Percentiles rank a stretch among this genome's conserved stretches.
Conservation (phyloP, 2,329 filamentous ascomycete species). For the Ophiostoma sp. region DNA sequence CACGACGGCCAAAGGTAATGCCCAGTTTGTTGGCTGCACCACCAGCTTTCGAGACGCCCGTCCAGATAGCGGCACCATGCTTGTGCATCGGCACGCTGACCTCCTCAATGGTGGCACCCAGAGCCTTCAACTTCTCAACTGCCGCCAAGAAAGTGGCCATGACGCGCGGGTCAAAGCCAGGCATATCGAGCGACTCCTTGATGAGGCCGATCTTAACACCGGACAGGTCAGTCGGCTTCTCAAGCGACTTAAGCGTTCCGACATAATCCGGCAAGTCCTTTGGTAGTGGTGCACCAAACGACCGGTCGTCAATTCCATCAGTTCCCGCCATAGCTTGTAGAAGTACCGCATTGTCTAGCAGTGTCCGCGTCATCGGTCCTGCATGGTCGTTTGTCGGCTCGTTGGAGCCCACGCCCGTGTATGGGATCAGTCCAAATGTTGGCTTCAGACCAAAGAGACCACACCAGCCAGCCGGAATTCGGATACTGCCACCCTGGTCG, state of each 20-base stretch:
- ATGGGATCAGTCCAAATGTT: slow-evolving; percentile 39
- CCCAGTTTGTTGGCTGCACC: slow-evolving; percentile 30
- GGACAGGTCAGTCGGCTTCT: slow-evolving; percentile 27
- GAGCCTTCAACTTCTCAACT: slow-evolving; percentile 32
- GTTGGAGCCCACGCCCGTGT: slow-evolving; percentile 37
- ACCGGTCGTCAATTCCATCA: slow-evolving; percentile 39
- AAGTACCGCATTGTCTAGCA: slow-evolving; percentile 36
- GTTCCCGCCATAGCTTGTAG: slow-evolving; percentile 38
- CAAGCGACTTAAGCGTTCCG: slow-evolving; percentile 23
- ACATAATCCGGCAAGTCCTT: slow-evolving; percentile 29
- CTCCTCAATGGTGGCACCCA: slow-evolving; percentile 35
- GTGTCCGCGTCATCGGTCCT: slow-evolving; percentile 37
- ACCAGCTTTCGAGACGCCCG: slow-evolving; percentile 27
- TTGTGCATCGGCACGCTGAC: slow-evolving; percentile 37
- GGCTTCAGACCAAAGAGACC: slow-evolving; percentile 40
- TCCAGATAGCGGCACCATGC: slow-evolving; percentile 30
- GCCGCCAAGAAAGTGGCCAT: slow-evolving; percentile 33
- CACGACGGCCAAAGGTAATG: slow-evolving; percentile 36
- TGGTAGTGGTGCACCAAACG: slow-evolving; percentile 31
- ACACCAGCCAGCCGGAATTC: slow-evolving; percentile 36
- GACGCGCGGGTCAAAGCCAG: slow-evolving; percentile 33
- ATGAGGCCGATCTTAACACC: slow-evolving; percentile 38
- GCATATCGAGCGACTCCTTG: slow-evolving; percentile 33
- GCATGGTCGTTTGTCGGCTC: slow-evolving; percentile 38
- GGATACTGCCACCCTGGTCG: slow-evolving; percentile 41